A percentile compares a stretch with the other conserved stretches of the same genome.
phyloP scores from a whole-genome alignment of 305 asterid genomes.

The Ruellia speciosa region DNA sequence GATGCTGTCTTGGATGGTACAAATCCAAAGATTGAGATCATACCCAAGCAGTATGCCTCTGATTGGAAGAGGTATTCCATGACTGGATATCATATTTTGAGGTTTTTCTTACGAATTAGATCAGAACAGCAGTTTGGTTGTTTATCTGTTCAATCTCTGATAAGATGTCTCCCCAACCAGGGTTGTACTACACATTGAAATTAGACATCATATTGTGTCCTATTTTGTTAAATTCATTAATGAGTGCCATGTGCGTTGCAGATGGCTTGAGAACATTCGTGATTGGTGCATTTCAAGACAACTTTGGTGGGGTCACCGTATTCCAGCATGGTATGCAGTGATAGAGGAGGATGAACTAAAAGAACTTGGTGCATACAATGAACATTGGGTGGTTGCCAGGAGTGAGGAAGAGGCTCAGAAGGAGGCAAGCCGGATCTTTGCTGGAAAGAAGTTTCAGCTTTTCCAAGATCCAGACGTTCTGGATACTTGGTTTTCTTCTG shows the following conservation, averaged over 20 bases:
- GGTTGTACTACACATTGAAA: background rate
- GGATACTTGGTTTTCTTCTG: conserved; percentile 96
- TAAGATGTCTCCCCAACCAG: background rate
- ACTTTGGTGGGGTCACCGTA: conserved; percentile 96
- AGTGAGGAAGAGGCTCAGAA: conserved; percentile 55
- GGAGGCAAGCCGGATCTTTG: conserved; percentile 50
- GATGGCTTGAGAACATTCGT: conserved; percentile 95
- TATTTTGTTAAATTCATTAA: conserved; percentile 15
- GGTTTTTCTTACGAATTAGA: background rate
- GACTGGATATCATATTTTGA: background rate
- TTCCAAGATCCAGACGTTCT: conserved; percentile 85
- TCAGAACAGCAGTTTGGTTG: background rate
- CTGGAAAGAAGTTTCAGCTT: conserved; percentile 57
- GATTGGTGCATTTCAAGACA: conserved; percentile 98
- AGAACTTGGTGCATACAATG: conserved; percentile 52
- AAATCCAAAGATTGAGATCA: conserved; percentile 55
- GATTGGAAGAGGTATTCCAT: conserved; percentile 45
- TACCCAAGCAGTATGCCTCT: conserved; percentile 80
- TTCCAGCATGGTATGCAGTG: conserved; percentile 86
- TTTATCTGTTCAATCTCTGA: background rate
- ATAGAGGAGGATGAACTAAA: conserved; percentile 59
- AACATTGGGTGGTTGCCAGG: conserved; percentile 84
- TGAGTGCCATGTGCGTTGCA: conserved; percentile 27
- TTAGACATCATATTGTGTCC: conserved; percentile 12
- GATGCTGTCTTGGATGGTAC: conserved; percentile 23